A percentile compares a stretch with the other conserved stretches of the same genome.
These are phyloP conservation scores for Dissophora ornata DNA, from an alignment of 192 early-diverging fungal species.

Conservation along the genomic window DNA sequence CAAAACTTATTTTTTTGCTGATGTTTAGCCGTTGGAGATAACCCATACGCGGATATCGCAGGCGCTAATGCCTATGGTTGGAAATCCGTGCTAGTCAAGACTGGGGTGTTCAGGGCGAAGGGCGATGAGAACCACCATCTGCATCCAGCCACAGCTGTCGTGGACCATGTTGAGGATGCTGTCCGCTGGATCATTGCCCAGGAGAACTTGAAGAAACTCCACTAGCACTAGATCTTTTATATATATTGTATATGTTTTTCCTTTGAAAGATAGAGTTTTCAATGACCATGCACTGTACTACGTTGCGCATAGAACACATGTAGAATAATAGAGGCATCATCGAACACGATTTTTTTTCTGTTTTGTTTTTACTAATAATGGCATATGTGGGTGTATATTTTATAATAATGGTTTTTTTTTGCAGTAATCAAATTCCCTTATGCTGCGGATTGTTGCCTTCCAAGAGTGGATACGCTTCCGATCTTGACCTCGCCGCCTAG, in stretches of 20 bases:
- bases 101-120: conserved; percentile 70
- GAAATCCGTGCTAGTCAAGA: conserved; percentile 77
- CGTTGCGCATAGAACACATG: too few species aligned
- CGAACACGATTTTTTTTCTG: not conserved
- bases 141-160: conserved; percentile 68
- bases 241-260: too few species aligned
- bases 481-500: conserved; percentile 20
- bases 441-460: conserved; percentile 1
- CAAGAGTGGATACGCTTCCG: not conserved
- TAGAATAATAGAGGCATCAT: too few species aligned
- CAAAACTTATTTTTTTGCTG: conserved; percentile 63
- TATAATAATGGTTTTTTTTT: not conserved
- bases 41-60: conserved; percentile 77
- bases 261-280: too few species aligned
- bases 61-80: conserved; percentile 81
- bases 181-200: conserved; percentile 61
- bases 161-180: conserved; percentile 75
- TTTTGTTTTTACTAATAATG: too few species aligned
- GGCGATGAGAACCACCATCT: conserved; percentile 63
- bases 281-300: too few species aligned
- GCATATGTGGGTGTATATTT: not conserved
- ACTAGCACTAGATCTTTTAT: too few species aligned
- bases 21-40: conserved; percentile 76
- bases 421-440: not conserved
- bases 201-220: conserved; percentile 24